Percentiles rank a stretch among this genome's conserved stretches.
Evolutionary conservation across 2,329 filamentous ascomycete species (phyloP).

Genomic region (Geosmithia flava): DNA sequence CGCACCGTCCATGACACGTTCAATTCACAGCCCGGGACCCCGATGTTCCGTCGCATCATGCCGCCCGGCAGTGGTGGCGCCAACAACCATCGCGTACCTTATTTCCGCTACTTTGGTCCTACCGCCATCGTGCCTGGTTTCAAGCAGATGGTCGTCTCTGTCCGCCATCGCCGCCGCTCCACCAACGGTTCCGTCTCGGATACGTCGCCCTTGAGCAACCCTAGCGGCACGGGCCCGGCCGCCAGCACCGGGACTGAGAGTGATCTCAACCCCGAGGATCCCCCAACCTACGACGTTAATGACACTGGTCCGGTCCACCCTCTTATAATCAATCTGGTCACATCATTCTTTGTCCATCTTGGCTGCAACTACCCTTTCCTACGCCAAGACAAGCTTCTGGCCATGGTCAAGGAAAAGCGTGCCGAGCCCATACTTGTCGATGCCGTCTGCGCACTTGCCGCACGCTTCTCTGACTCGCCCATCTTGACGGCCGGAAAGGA

Average conservation of each 20-base stretch:
- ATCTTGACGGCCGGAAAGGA: conserved; percentile 32
- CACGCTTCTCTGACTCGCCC: conserved; percentile 61
- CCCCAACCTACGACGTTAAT: conserved; percentile 66
- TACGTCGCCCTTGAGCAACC: conserved; percentile 32
- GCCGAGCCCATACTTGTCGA: conserved; percentile 79
- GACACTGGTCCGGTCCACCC: conserved; percentile 60
- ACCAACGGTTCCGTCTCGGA: conserved; percentile 43
- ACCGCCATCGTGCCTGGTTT: conserved; percentile 86
- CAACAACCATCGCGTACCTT: conserved; percentile 60
- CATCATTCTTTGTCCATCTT: conserved; percentile 70
- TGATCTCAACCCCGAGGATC: conserved; percentile 33
- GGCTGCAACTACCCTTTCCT: conserved; percentile 82
- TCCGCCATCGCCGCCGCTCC: conserved; percentile 52
- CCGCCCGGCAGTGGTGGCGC: background rate
- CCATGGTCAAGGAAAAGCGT: conserved; percentile 67
- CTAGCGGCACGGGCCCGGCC: conserved; percentile 14
- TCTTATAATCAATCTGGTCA: conserved; percentile 63
- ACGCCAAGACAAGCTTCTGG: conserved; percentile 57
- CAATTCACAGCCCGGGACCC: background rate
- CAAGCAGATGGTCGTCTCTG: conserved; percentile 81
- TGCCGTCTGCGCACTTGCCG: conserved; percentile 70
- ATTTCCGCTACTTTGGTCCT: conserved; percentile 82
- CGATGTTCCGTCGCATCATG: conserved; percentile 25
- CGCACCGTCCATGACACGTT: background rate
- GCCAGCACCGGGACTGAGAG: conserved; percentile 29